Base-by-base conservation (phyloP, 345 rosid species). In the Dimocarpus longan region DNA sequence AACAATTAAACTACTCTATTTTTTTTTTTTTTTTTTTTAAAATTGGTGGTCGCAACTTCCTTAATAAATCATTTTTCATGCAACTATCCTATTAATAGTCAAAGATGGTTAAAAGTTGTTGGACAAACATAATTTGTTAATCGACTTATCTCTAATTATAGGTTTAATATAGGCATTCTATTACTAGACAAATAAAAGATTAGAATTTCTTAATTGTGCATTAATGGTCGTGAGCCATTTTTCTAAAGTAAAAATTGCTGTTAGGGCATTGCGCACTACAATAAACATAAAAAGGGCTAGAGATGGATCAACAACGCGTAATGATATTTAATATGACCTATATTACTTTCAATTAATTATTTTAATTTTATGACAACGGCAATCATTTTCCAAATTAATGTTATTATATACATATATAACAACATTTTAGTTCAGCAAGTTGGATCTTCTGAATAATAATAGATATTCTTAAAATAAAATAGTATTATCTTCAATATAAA, bases 71-170 rank as follows among this genome's bases (percentile, higher is more conserved):
- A 16, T 16, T 54, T 11, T 54, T 54, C 59, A 54, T 54, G n/a
- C 56, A 0, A 50, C 5, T 13, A 15, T 13, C 5, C 16, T 54
- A 8, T 8, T 19, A 60, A 9, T 60, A 32, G 66, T 73, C 19
- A 59, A 59, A 6, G n/a, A 39, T n/a, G 32, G 66, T 57, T 60
- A 24, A 40, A 73, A 59, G 76, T 73, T 16, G 76, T 73, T 73
- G 76, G 76, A 39, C 66, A 73, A 73, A 71, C 75, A 28, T 26
- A 12, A 65, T 65, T 24, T 65, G 19, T 15, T 28, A 10, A 65
- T 65, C 42, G 28, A 24, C 40, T 65, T 65, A 65, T 28, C 68
- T 4, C 5, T 60, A 60, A 60, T 60, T 60, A n/a, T 46, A 46
- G 5, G 10, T 21, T 54, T 54, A 54, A 50, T 50, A 50, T 18